These are phyloP conservation scores for Coemansia sp. DNA, from an alignment of 192 early-diverging fungal species.

Conservation along the genomic window DNA sequence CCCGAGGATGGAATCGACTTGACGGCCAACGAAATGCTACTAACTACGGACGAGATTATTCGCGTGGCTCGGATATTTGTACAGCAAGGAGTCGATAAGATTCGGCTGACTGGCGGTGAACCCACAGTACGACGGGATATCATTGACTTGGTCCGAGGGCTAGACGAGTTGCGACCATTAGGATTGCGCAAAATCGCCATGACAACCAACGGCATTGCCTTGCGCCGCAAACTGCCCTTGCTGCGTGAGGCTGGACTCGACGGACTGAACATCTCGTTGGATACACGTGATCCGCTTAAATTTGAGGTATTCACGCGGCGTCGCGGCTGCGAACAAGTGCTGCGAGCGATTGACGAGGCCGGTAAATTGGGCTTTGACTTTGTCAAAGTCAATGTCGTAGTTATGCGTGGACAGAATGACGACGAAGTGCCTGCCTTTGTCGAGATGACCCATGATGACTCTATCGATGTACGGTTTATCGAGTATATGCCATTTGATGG, in stretches of 20 bases:
- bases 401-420: conserved; percentile 87
- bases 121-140: conserved; percentile 93
- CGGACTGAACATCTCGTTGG: conserved; percentile 86
- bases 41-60: conserved; percentile 83
- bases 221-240: conserved; percentile 77
- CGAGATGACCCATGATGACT: conserved; percentile 73
- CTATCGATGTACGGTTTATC: conserved; percentile 87
- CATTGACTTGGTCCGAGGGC: conserved; percentile 77
- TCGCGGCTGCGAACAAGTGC: conserved; percentile 75
- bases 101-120: conserved; percentile 94
- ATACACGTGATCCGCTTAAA: conserved; percentile 83
- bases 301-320: conserved; percentile 91
- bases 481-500: conserved; percentile 99
- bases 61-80: conserved; percentile 84
- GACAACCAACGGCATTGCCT: conserved; percentile 93
- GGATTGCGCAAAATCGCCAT: conserved; percentile 85
- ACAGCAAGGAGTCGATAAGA: conserved; percentile 85
- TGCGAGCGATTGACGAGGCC: conserved; percentile 75
- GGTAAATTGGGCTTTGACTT: conserved; percentile 61
- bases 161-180: conserved; percentile 67
- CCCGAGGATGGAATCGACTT: conserved; percentile 81
- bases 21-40: conserved; percentile 65
- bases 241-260: conserved; percentile 78
- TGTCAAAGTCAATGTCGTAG: conserved; percentile 94
- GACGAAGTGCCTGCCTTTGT: conserved; percentile 82